Evolutionary conservation across 257 asterid species (phyloP), one percentile per base, ranked within the genome.

Genomic region (Nicotiana otophora): DNA sequence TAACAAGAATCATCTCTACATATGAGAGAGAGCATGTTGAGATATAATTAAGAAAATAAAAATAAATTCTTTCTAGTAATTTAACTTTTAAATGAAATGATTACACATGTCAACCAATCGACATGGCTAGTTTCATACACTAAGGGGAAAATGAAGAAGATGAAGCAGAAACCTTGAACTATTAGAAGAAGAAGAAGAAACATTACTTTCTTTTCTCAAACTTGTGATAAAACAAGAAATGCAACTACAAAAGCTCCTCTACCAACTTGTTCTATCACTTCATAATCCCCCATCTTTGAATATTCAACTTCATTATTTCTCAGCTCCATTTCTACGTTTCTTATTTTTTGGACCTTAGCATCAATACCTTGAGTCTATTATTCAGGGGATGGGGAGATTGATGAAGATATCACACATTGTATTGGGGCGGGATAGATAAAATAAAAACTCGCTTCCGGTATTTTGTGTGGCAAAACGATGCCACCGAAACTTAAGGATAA

Each of bases 171-270:
- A n/a, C 5, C 10, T 16, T 9, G 26, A 28, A 31, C 16, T 10
- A 23, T 19, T 63, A n/a, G n/a, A n/a, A 58, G 58, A 0, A 5
- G 1, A 53, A 64, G 64, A 33, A 66, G 57, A 39, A 8, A 19
- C 1, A 76, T 33, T 79, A 92, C 98, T 91, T 95, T 84, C 88
- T 92, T 54, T 87, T 89, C 90, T 93, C 95, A 81, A 81, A 54
- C 85, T 90, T 95, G 90, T 93, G 98, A 90, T 31, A n/a, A 84
- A 87, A 91, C 97, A 87, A 95, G 97, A 87, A 95, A 90, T 62
- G 98, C 98, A 81, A 94, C 97, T 46, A 97, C 99, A 84, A 92
- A 93, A 83, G 98, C 92, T 10, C 99, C 98, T 89, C 93, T 89
- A 5, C 99, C 97, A 81, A 95, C 93, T 88, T 95, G 98, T 89